Base-by-base conservation (phyloP, 2,329 filamentous ascomycete species). In the Colletotrichum sp. region DNA sequence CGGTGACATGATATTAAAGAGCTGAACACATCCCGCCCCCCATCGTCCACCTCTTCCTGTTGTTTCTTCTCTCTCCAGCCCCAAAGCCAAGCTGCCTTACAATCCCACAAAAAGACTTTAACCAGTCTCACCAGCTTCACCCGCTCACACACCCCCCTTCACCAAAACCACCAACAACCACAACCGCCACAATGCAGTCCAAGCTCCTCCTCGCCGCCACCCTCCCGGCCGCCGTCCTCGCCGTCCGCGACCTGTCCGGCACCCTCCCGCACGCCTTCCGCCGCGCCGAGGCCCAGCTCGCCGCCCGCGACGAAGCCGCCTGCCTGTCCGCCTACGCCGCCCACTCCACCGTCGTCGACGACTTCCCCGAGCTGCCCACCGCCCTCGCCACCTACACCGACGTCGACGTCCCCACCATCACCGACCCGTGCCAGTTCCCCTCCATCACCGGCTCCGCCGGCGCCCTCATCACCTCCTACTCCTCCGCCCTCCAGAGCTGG, bases 371-470 rank as follows among this genome's bases (percentile, higher is more conserved):
- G n/a, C 32, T 70, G 9, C 57, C 81, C n/a, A 77, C 77, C 16
- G 34, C 69, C 28, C 62, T 32, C 79, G 34, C 80, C 80, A 52
- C 80, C 78, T 2, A 76, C 77, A 82, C 81, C 10, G 39, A 76
- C 16, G 3, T 66, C 59, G 62, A 67, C 30, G 77, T 80, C 36
- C 39, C 68, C 44, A 78, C 79, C 26, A 18, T 76, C 57, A 73
- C 73, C 44, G 72, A 81, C 69, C 32, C 62, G 3, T 83, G 81
- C 76, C 78, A 79, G 24, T 62, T 82, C 49, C 81, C 81, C 16
- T 69, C 65, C 9, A 72, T 82, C 49, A 83, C 81, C 5, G 81
- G 81, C 21, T 74, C 79, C 24, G 62, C 78, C 64, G 80, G 80
- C 55, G 67, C 74, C 5, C 79, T 80, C 55, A 80, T 81, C 73